A percentile compares a stretch with the other conserved stretches of the same genome.
Conservation (phyloP, 768 basidiomycete genomes). For the Mycena rebaudengoi region DNA sequence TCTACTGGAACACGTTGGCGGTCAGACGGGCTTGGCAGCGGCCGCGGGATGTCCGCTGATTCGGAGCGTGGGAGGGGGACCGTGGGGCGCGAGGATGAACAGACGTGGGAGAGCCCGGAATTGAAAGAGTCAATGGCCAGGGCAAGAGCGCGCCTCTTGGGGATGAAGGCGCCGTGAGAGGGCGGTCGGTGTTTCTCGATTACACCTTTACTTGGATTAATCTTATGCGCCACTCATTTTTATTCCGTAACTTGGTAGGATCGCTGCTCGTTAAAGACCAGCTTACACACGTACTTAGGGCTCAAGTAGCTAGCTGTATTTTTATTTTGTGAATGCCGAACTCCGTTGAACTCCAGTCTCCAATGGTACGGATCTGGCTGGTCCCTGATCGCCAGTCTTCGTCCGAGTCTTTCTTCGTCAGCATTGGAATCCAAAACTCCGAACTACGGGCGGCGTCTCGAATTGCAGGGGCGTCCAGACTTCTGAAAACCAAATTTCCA, state of each 20-base stretch:
- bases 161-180: no score
- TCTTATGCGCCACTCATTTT: neutral
- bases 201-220: conserved; percentile 1
- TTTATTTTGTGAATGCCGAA: no score
- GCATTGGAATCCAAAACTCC: no score
- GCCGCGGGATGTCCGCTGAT: conserved; percentile 46
- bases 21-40: conserved; percentile 18
- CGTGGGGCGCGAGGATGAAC: conserved; percentile 52
- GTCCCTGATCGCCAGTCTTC: no score
- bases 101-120: conserved; percentile 70
- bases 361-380: no score
- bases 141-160: conserved; percentile 58
- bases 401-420: no score
- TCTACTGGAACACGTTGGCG: conserved; percentile 16
- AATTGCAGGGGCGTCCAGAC: no score
- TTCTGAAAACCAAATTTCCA: no score
- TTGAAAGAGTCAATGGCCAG: conserved; percentile 76
- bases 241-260: conserved; percentile 11
- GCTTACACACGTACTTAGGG: neutral
- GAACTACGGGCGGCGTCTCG: no score
- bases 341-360: no score
- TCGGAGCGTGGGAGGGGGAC: conserved; percentile 35
- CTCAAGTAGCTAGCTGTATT: conserved; percentile 23
- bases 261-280: neutral
- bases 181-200: conserved; percentile 12